Conservation (phyloP, 441 rosid genomes). For the Pelargonium fulgidum region DNA sequence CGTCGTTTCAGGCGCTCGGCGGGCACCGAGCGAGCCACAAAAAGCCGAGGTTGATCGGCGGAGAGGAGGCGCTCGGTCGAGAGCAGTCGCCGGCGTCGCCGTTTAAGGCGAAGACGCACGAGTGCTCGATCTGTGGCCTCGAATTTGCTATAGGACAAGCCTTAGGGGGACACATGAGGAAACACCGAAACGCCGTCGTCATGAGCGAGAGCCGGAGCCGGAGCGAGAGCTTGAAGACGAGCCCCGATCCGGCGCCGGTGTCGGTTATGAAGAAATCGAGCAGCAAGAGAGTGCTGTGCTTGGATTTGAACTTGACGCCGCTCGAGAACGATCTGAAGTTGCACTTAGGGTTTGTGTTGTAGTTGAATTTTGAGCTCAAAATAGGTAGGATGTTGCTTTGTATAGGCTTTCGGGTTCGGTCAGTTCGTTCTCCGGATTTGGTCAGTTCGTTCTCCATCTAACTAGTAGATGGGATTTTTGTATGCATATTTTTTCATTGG, state of each 20-base stretch:
- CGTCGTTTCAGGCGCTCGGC: constrained; percentile 65
- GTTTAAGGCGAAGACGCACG: constrained; percentile 44
- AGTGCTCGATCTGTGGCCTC: constrained; percentile 57
- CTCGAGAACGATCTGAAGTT: constrained; percentile 53
- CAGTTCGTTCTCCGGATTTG: not conserved
- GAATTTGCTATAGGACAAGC: constrained; percentile 65
- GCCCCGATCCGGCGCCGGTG: constrained; percentile 24
- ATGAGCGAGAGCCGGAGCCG: not conserved
- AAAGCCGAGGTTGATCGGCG: constrained; percentile 32
- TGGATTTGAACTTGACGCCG: constrained; percentile 65
- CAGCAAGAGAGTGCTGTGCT: constrained; percentile 41
- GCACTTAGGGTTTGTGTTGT: constrained; percentile 29
- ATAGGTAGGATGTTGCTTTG: not conserved
- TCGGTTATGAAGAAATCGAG: constrained; percentile 55
- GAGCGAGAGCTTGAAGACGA: constrained; percentile 24
- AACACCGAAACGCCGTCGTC: not conserved
- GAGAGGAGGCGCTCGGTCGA: constrained; percentile 21
- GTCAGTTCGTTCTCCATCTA: too few species aligned
- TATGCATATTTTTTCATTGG: not conserved
- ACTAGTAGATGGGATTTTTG: not conserved
- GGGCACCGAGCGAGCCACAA: constrained; percentile 70
- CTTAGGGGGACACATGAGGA: constrained; percentile 74
- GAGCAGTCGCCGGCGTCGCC: constrained; percentile 26
- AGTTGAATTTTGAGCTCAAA: not conserved
- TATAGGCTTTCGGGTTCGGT: not conserved